Evolutionary conservation across 2,329 filamentous ascomycete species (phyloP).

Genomic region (Juglanconis juglandina): DNA sequence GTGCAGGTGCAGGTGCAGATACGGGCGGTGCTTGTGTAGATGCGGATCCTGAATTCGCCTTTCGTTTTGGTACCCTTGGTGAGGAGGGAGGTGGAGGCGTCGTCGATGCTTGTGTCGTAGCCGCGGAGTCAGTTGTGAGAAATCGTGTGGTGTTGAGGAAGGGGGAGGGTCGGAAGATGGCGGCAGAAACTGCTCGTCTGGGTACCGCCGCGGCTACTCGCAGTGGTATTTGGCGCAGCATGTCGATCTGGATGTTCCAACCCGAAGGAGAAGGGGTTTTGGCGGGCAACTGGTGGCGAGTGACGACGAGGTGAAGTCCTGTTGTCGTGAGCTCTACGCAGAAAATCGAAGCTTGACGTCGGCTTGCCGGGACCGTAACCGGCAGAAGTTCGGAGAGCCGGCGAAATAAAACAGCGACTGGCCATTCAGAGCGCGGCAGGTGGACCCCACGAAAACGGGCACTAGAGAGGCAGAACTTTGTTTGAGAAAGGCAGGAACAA

Average conservation of each 20-base stretch:
- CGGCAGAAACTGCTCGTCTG: conserved; percentile 7
- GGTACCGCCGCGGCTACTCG: conserved; percentile 9
- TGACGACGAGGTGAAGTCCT: not conserved
- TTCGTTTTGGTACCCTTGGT: not conserved
- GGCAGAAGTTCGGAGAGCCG: conserved; percentile 8
- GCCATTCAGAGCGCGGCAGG: conserved; percentile 2
- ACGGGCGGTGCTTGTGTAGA: conserved; percentile 14
- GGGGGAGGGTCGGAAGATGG: not conserved
- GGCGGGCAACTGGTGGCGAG: not conserved
- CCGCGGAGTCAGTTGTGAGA: not conserved
- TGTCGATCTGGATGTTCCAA: not conserved
- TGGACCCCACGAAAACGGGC: conserved; percentile 18
- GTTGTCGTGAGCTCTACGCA: not conserved
- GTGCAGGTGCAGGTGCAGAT: conserved; percentile 8
- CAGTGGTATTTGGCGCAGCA: conserved; percentile 14
- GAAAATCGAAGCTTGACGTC: not conserved
- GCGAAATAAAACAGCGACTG: conserved; percentile 14
- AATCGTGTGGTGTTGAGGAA: conserved; percentile 2
- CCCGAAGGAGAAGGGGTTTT: not conserved
- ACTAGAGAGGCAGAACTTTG: conserved; percentile 3
- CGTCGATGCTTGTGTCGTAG: not conserved
- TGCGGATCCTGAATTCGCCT: not conserved
- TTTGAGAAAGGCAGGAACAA: conserved; percentile 5
- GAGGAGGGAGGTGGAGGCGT: not conserved
- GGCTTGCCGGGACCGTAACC: conserved; percentile 8